Conservation (phyloP, 768 basidiomycete species). For the Lactarius evosmus region DNA sequence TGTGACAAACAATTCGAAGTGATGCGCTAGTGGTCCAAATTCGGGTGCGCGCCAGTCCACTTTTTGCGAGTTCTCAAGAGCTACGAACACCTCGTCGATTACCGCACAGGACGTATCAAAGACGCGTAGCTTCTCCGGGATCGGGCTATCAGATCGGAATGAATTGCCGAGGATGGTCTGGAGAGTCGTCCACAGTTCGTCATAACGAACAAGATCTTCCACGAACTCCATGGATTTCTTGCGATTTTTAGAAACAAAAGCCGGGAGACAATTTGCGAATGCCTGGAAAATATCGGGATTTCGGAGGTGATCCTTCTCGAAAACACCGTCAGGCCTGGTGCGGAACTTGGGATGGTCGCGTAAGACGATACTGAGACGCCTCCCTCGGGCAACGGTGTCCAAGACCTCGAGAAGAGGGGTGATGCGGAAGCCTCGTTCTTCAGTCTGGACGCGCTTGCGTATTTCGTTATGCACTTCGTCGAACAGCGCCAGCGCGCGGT, state of each 20-base stretch:
- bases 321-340: constrained; percentile 7
- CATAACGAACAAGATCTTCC: constrained; percentile 1
- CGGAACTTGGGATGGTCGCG: constrained; percentile 2
- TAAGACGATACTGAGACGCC: constrained; percentile 1
- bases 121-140: neutral
- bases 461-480: neutral
- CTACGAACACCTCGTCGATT: neutral
- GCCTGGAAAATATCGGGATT: constrained; percentile 6
- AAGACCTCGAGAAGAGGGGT: constrained; percentile 6
- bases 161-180: constrained; percentile 8
- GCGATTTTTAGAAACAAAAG: neutral
- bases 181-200: constrained; percentile 13
- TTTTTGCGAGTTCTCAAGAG: constrained; percentile 3
- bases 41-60: constrained; percentile 18
- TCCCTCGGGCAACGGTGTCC: constrained; percentile 1
- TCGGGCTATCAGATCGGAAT: constrained; percentile 1
- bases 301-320: constrained; percentile 12
- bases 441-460: neutral
- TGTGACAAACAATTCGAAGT: constrained; percentile 6
- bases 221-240: neutral
- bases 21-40: constrained; percentile 7
- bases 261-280: constrained; percentile 11
- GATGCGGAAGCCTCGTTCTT: constrained; percentile 10
- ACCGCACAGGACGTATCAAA: constrained; percentile 10
- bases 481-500: neutral